Conservation (phyloP, 805 yeast species). For the Candida rishiriensis region DNA sequence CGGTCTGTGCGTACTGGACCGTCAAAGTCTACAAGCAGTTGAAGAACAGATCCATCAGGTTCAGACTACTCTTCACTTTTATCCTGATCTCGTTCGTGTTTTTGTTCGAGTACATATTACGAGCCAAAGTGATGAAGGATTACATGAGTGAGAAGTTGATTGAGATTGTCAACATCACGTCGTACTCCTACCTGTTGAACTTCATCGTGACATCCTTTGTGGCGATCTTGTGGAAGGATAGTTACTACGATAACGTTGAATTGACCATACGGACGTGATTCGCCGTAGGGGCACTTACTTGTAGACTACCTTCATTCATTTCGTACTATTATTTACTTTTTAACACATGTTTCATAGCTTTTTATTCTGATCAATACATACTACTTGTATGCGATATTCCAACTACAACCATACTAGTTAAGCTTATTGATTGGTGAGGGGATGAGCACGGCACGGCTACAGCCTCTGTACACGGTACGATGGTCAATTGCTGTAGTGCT, state of each 20-base stretch:
- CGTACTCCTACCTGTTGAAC: constrained; percentile 22
- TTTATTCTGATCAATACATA: too few relatives aligned
- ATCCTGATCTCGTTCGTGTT: constrained; percentile 15
- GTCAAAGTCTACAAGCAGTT: constrained; percentile 18
- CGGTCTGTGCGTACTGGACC: constrained; percentile 14
- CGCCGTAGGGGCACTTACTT: too few relatives aligned
- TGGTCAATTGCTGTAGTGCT: too few relatives aligned
- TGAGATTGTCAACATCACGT: constrained; percentile 17
- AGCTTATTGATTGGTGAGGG: too few relatives aligned
- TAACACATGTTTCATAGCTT: too few relatives aligned
- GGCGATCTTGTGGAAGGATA: constrained; percentile 25
- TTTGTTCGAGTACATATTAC: constrained; percentile 13
- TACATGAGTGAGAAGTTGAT: constrained; percentile 8
- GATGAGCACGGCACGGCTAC: too few relatives aligned
- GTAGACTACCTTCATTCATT: too few relatives aligned
- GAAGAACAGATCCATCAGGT: constrained; percentile 12
- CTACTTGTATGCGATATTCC: too few relatives aligned
- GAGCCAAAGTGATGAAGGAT: constrained; percentile 13
- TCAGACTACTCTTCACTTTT: constrained; percentile 14
- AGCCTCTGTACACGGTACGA: too few relatives aligned
- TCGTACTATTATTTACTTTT: too few relatives aligned
- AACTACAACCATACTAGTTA: too few relatives aligned
- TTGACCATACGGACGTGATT: constrained; percentile 3
- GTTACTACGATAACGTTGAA: constrained; percentile 15
- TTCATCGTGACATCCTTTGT: constrained; percentile 18